These are phyloP conservation scores for Canna indica DNA, from an alignment of 176 grass and related monocot species.

Conservation along the genomic window DNA sequence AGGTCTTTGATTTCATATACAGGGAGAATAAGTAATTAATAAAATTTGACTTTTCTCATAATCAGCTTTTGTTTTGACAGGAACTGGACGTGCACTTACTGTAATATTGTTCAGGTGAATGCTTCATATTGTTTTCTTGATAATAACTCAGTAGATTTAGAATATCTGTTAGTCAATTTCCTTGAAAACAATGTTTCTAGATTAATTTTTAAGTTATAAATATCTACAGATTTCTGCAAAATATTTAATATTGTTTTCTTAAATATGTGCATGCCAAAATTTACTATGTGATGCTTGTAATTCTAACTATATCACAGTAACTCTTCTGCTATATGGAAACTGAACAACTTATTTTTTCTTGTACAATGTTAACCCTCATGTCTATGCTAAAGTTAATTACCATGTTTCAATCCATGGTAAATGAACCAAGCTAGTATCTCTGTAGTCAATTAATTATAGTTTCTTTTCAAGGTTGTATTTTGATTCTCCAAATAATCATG, in stretches of 20 bases:
- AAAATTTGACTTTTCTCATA: background rate
- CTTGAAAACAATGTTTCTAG: background rate
- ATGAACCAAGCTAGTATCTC: background rate
- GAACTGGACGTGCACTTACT: slow-evolving; percentile 91
- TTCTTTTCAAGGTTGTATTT: background rate
- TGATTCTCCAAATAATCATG: background rate
- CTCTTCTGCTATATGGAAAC: background rate
- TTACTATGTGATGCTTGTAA: background rate
- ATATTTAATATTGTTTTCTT: background rate
- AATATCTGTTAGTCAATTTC: background rate
- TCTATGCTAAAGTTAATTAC: background rate
- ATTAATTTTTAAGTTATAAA: background rate
- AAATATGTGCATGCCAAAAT: background rate
- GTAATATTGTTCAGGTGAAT: slow-evolving; percentile 71
- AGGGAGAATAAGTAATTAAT: background rate
- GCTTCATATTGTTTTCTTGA: slow-evolving; percentile 1
- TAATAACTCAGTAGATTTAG: background rate
- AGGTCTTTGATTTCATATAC: too few species aligned
- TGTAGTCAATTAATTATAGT: background rate
- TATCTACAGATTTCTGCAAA: background rate
- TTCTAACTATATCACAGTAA: background rate
- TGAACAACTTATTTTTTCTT: background rate
- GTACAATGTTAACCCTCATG: background rate
- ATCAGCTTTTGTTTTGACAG: slow-evolving; percentile 41
- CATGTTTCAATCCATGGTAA: background rate